phyloP scores from a whole-genome alignment of 306 rosid species.

The Argentina anserina region DNA sequence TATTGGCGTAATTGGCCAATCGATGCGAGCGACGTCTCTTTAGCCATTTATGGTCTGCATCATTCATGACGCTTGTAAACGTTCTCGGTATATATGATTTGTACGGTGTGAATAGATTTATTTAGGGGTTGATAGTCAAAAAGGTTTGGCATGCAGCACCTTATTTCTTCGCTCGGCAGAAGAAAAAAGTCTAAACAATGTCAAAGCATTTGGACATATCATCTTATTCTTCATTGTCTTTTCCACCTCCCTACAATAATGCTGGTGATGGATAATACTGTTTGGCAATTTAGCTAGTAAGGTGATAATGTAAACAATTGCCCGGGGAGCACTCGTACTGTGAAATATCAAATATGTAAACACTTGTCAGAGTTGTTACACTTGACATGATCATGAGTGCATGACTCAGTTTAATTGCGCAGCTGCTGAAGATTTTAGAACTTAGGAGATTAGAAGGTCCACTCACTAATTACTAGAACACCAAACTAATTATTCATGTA shows the following conservation, averaged over 20 bases:
- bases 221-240: background rate
- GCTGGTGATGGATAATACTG: background rate
- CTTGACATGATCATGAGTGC: no score
- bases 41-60: no score
- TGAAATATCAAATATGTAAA: no score
- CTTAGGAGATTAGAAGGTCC: no score
- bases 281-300: background rate
- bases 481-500: conserved; percentile 3
- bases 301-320: no score
- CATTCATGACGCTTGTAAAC: background rate
- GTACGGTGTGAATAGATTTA: no score
- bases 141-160: conserved; percentile 9
- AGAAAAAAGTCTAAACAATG: background rate
- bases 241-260: conserved; percentile 17
- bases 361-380: no score
- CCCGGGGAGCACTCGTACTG: no score
- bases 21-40: no score
- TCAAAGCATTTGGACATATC: conserved; percentile 19
- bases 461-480: background rate
- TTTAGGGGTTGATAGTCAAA: conserved; percentile 13
- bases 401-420: no score
- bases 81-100: background rate
- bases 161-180: background rate
- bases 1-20: no score
- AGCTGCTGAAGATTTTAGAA: no score